phyloP scores from a whole-genome alignment of 2,329 filamentous ascomycete genomes.

The Apiospora pterosperma region DNA sequence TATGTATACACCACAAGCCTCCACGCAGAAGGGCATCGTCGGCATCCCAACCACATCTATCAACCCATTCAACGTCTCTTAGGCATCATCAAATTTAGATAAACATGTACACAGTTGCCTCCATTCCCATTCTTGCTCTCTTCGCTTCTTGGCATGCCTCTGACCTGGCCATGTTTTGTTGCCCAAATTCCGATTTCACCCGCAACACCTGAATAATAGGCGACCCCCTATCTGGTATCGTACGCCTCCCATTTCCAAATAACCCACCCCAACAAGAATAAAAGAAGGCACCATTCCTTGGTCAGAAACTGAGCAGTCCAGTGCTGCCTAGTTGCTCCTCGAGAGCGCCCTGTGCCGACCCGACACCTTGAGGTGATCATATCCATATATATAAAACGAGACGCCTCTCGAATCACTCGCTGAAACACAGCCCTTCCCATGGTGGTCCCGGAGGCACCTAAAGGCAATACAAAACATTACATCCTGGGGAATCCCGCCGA shows the following conservation, averaged over 20 bases:
- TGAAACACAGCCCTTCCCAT: neutral
- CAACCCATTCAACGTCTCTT: neutral
- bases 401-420: neutral
- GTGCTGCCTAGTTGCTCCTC: neutral
- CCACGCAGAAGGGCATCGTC: neutral
- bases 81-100: neutral
- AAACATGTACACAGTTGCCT: neutral
- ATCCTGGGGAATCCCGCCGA: constrained; percentile 7
- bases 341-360: neutral
- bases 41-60: neutral
- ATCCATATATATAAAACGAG: neutral
- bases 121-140: neutral
- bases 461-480: constrained; percentile 17
- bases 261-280: neutral
- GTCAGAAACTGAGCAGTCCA: neutral
- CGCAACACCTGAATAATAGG: constrained; percentile 1
- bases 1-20: neutral
- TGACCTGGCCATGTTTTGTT: neutral
- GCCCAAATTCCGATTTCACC: neutral
- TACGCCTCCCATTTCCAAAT: neutral
- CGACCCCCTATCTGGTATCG: constrained; percentile 1
- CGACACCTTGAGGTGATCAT: neutral
- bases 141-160: neutral
- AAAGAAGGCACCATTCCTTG: neutral
- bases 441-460: neutral